These are phyloP conservation scores for Drechslerella coelobrocha DNA, from an alignment of 2,329 filamentous ascomycete species.

Conservation along the genomic window DNA sequence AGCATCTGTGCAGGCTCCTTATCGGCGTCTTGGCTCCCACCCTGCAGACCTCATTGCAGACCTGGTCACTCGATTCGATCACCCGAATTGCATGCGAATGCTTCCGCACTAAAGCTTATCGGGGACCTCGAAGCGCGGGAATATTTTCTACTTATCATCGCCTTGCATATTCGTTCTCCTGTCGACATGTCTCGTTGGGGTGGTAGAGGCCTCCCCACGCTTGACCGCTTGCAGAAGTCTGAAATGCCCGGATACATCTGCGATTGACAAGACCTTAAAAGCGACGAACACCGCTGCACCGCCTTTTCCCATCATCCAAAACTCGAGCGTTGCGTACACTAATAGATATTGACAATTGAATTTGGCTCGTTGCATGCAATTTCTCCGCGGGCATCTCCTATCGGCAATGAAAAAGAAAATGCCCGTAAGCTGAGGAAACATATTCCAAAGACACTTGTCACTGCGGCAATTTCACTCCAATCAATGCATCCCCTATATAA, in stretches of 20 bases:
- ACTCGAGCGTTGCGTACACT: conserved; percentile 35
- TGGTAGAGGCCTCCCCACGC: conserved; percentile 38
- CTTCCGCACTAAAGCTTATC: conserved; percentile 51
- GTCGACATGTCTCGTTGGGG: conserved; percentile 16
- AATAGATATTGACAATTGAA: conserved; percentile 49
- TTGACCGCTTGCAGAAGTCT: conserved; percentile 12
- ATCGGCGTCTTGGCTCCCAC: conserved; percentile 47
- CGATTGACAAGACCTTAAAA: conserved; percentile 8
- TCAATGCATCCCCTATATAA: conserved; percentile 44
- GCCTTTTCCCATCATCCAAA: background rate
- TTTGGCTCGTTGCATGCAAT: background rate
- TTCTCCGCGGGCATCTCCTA: conserved; percentile 17
- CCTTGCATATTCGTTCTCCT: conserved; percentile 6
- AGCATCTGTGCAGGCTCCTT: conserved; percentile 14
- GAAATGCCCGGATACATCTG: conserved; percentile 2
- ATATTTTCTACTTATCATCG: conserved; percentile 30
- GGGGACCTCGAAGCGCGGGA: conserved; percentile 38
- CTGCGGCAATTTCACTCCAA: conserved; percentile 21
- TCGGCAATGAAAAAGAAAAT: conserved; percentile 38
- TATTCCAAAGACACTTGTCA: conserved; percentile 6
- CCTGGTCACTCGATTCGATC: conserved; percentile 20
- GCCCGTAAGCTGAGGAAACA: background rate
- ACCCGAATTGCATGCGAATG: conserved; percentile 22
- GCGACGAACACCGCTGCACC: background rate
- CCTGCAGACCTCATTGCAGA: conserved; percentile 14